These are phyloP conservation scores for Trichophyton schoenleinii DNA, from an alignment of 2,329 filamentous ascomycete species.

Conservation along the genomic window DNA sequence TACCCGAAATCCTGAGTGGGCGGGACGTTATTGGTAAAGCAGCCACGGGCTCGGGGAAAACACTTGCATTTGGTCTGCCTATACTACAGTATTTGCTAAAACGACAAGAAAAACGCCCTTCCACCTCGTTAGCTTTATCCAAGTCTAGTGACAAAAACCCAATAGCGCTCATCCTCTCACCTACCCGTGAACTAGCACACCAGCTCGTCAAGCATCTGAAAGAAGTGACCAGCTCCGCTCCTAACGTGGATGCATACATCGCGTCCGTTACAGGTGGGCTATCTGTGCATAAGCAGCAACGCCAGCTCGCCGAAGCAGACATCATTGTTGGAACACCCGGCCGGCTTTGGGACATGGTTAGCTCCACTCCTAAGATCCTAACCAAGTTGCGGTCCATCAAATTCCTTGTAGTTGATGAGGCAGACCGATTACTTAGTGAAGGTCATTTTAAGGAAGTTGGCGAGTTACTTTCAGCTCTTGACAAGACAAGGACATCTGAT, in stretches of 20 bases:
- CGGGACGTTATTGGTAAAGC: slow-evolving; percentile 94
- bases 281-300: slow-evolving; percentile 87
- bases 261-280: slow-evolving; percentile 84
- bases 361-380: slow-evolving; percentile 57
- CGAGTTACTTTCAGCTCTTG: slow-evolving; percentile 70
- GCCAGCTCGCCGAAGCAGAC: slow-evolving; percentile 70
- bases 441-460: slow-evolving; percentile 92
- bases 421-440: slow-evolving; percentile 78
- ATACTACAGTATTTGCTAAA: slow-evolving; percentile 75
- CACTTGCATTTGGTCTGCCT: slow-evolving; percentile 84
- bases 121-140: slow-evolving; percentile 20
- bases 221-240: slow-evolving; percentile 54
- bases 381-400: slow-evolving; percentile 57
- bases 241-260: slow-evolving; percentile 50
- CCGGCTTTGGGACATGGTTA: slow-evolving; percentile 86
- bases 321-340: slow-evolving; percentile 91
- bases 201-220: slow-evolving; percentile 76
- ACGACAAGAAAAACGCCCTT: slow-evolving; percentile 25
- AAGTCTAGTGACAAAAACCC: slow-evolving; percentile 36
- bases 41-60: slow-evolving; percentile 92
- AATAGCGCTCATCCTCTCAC: slow-evolving; percentile 70
- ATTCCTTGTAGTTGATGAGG: slow-evolving; percentile 87
- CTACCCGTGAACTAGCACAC: slow-evolving; percentile 85
- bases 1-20: slow-evolving; percentile 69
- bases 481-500: slow-evolving; percentile 46